phyloP scores from a whole-genome alignment of 2,329 filamentous ascomycete species.

The Ascochyta fabae region DNA sequence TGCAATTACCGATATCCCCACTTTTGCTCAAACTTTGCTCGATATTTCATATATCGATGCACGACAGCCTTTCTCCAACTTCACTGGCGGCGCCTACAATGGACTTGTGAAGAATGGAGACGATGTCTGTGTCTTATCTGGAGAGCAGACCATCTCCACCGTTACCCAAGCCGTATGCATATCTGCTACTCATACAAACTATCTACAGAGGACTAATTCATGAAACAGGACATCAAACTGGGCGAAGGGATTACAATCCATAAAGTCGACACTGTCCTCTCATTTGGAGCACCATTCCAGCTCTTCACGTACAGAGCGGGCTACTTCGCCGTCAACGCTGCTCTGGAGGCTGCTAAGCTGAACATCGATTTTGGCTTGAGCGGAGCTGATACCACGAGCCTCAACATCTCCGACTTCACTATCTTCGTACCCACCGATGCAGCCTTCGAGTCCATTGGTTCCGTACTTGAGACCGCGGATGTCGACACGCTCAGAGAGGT shows the following conservation, averaged over 20 bases:
- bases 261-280: conserved; percentile 34
- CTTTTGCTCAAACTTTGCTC: conserved; percentile 57
- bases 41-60: conserved; percentile 50
- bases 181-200: not conserved
- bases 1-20: conserved; percentile 46
- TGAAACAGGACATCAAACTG: conserved; percentile 31
- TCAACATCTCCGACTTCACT: conserved; percentile 68
- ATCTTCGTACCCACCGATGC: conserved; percentile 78
- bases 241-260: conserved; percentile 38
- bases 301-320: conserved; percentile 37
- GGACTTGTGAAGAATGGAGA: conserved; percentile 51
- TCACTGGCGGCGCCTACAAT: conserved; percentile 65
- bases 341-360: conserved; percentile 28
- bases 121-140: conserved; percentile 58
- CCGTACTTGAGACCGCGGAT: conserved; percentile 27
- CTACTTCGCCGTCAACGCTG: conserved; percentile 33
- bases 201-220: not conserved
- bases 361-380: conserved; percentile 30
- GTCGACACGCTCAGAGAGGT: conserved; percentile 29
- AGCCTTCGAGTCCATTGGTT: conserved; percentile 69
- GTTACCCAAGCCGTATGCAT: conserved; percentile 56
- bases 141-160: conserved; percentile 56
- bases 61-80: conserved; percentile 58
- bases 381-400: conserved; percentile 18
- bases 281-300: conserved; percentile 36